Conservation (phyloP, 495 filamentous ascomycete genomes). For the Friedmanniomyces endolithicus region DNA sequence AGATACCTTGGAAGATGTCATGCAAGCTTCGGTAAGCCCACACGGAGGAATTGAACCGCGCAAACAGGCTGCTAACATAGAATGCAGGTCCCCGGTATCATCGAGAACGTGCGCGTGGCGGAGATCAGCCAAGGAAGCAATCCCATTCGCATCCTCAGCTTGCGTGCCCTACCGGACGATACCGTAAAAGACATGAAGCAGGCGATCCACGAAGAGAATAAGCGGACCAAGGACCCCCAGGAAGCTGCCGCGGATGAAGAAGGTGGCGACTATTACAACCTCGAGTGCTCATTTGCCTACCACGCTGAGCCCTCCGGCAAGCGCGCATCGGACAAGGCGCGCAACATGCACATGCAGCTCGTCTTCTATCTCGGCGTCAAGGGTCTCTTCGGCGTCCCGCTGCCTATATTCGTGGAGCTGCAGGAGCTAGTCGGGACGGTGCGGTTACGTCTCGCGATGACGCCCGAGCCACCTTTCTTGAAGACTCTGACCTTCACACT, state of each 20-base stretch:
- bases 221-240: constrained; percentile 70
- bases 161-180: constrained; percentile 60
- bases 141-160: constrained; percentile 74
- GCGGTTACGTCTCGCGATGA: constrained; percentile 67
- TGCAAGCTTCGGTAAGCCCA: constrained; percentile 67
- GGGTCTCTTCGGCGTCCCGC: constrained; percentile 72
- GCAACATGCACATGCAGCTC: constrained; percentile 90
- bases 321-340: constrained; percentile 61
- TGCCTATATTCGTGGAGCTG: constrained; percentile 81
- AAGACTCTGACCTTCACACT: constrained; percentile 87
- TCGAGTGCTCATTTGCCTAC: constrained; percentile 88
- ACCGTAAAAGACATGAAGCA: constrained; percentile 71
- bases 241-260: constrained; percentile 82
- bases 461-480: constrained; percentile 78
- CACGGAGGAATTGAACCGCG: no score
- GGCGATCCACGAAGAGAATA: constrained; percentile 62
- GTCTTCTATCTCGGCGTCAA: constrained; percentile 87
- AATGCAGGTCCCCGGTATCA: constrained; percentile 46
- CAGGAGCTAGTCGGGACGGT: constrained; percentile 78
- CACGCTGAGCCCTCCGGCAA: constrained; percentile 66
- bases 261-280: constrained; percentile 85
- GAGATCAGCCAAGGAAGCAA: constrained; percentile 91
- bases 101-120: constrained; percentile 91
- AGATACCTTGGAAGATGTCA: constrained; percentile 76
- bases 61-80: no score